Conservation (phyloP, 2,329 filamentous ascomycete species). For the Drechslera avenae region DNA sequence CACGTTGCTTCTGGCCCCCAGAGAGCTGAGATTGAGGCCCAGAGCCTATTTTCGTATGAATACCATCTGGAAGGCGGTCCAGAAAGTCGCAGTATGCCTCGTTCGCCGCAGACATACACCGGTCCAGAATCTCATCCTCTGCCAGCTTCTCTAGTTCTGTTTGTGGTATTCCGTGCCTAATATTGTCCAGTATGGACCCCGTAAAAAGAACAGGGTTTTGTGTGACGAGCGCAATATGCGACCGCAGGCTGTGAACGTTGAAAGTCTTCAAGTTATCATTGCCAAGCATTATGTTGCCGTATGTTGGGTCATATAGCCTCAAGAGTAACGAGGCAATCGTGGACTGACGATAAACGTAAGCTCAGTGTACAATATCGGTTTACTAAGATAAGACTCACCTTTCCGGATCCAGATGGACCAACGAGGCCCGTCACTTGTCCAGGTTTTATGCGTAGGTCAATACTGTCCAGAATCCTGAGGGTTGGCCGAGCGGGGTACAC, state of each 20-base stretch:
- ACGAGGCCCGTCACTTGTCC: constrained; percentile 54
- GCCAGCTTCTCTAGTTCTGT: constrained; percentile 22
- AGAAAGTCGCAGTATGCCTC: constrained; percentile 60
- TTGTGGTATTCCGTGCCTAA: constrained; percentile 38
- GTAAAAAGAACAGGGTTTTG: constrained; percentile 43
- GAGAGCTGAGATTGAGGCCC: constrained; percentile 43
- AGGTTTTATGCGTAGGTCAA: constrained; percentile 46
- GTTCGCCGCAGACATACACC: constrained; percentile 56
- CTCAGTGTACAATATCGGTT: neutral
- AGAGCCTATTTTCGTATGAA: constrained; percentile 41
- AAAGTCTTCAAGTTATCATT: constrained; percentile 32
- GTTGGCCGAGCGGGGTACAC: constrained; percentile 53
- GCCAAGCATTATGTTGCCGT: constrained; percentile 37
- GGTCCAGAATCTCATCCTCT: constrained; percentile 50
- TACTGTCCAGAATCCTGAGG: constrained; percentile 46
- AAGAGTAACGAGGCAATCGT: constrained; percentile 53
- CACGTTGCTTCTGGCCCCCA: constrained; percentile 48
- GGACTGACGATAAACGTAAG: constrained; percentile 43
- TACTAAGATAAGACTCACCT: neutral
- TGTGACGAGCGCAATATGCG: constrained; percentile 41
- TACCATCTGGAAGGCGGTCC: constrained; percentile 41
- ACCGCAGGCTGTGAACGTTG: constrained; percentile 41
- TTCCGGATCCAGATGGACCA: constrained; percentile 50
- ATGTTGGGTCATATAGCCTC: constrained; percentile 46
- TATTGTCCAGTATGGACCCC: constrained; percentile 46